A percentile compares a stretch with the other conserved stretches of the same genome.
phyloP scores from a whole-genome alignment of 2,329 filamentous ascomycete genomes.

The Ophiostoma tasmaniense region DNA sequence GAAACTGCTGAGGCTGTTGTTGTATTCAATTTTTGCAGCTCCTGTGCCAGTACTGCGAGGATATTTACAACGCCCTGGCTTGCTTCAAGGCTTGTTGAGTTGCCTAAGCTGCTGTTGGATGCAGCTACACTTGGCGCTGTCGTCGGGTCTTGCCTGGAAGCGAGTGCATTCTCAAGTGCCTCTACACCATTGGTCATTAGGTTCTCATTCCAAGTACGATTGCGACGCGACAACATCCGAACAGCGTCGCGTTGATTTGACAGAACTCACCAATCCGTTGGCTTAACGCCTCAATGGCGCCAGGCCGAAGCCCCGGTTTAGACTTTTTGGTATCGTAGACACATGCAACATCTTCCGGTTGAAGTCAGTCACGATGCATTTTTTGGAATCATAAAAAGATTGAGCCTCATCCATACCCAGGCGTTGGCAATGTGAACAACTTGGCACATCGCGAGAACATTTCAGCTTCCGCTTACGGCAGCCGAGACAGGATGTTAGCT shows the following conservation, averaged over 20 bases:
- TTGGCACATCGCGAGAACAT: conserved; percentile 19
- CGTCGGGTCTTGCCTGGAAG: neutral
- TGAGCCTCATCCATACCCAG: neutral
- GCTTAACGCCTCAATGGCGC: conserved; percentile 20
- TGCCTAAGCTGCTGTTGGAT: neutral
- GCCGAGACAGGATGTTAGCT: conserved; percentile 14
- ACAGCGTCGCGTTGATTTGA: neutral
- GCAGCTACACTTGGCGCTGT: neutral
- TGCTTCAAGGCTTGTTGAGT: neutral
- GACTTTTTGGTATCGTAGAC: conserved; percentile 15
- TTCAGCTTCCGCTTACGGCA: conserved; percentile 20
- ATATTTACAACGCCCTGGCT: conserved; percentile 11
- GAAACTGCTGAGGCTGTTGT: neutral
- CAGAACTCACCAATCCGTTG: conserved; percentile 14
- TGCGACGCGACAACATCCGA: neutral
- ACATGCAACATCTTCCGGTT: conserved; percentile 9
- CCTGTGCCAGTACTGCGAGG: conserved; percentile 15
- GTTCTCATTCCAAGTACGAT: neutral
- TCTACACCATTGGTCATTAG: conserved; percentile 3
- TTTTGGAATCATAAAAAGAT: neutral
- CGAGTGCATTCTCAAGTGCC: conserved; percentile 16
- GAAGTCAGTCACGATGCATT: neutral
- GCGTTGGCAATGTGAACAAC: conserved; percentile 18
- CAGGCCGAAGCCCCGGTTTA: conserved; percentile 21
- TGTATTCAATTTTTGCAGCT: conserved; percentile 15